Evolutionary conservation across 2,329 filamentous ascomycete species (phyloP), one percentile per base, ranked within the genome.

Genomic region (Gyromitra esculenta): DNA sequence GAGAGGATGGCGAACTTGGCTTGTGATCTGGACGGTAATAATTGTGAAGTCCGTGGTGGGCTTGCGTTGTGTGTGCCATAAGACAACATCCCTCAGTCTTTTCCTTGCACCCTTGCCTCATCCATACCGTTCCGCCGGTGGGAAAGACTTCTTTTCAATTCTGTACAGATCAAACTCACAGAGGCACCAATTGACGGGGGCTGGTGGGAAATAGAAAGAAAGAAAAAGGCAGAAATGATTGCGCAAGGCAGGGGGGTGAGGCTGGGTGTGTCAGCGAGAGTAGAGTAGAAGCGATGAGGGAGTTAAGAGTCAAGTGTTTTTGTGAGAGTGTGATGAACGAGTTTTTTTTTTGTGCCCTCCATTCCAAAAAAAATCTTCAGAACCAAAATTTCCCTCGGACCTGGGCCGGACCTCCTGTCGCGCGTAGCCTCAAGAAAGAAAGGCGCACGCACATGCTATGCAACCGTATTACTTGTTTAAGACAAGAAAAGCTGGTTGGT

Each of bases 71-170:
- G 66, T 70, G 64, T 31, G 63, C 62, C 62, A 68, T 64, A 63
- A 69, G 64, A 74, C 72, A 70, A 62, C 43, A 45, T 56, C 71
- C 57, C 66, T 64, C 54, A 35, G 50, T 63, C 45, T 75, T 64
- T 75, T 70, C 72, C 72, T 75, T 70, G 57, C 45, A 56, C 48
- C 72, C 72, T 75, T 77, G 50, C 75, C 71, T 77, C 45, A 77
- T 75, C 71, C 75, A 75, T 77, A 75, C 70, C 71, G 50, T 65
- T 59, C 54, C 56, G 70, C 74, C 41, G 45, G 48, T 37, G 57
- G 72, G 57, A 39, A 68, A 70, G 18, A 25, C 15, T 57, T 37
- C 15, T 57, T 37, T 52, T 69, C 41, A 39, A 21, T 64, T 64
- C 59, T 59, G 50, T 48, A 75, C 54, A 45, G 54, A 31, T 43